Base-by-base conservation (phyloP, 169 alveolate genomes). In the Cryptosporidium meleagridis region DNA sequence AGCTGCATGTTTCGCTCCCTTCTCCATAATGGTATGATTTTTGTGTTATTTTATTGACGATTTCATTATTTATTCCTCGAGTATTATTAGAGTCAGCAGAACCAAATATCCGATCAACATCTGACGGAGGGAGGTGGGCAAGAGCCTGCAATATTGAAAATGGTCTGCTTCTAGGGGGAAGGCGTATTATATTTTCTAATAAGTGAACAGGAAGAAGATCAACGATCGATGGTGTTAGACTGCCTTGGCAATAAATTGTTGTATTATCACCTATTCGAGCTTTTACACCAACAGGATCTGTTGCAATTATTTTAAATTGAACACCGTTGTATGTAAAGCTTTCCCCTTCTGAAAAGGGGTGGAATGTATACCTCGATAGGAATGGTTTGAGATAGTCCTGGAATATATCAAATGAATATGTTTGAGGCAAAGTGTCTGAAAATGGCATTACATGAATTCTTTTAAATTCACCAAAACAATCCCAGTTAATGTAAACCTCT, bases 311-410 rank as follows among this genome's bases (percentile, higher is more conserved):
- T 92, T 92, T 92, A 55, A 92, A 92, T 68, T 92, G 94, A 45
- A 92, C 93, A 12, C 94, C 94, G 53, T 87, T 92, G 71, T 92
- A 92, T 73, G 92, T 87, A 69, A 92, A 92, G 10, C 93, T 92
- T 44, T 92, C 94, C 62, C 92, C 87, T 51, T 87, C 86, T 10
- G 93, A 92, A 80, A 85, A 92, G n/a, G 91, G 85, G 41, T 72
- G 85, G 69, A 92, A 85, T 45, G 91, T 87, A 84, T 92, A 85
- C 53, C 93, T 86, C n/a, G 92, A 92, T 16, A 92, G 61, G 68
- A 87, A 92, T 3, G 94, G 94, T 39, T 86, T 92, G 10, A 92
- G 75, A 53, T 92, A 92, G 44, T 92, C 94, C 55, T 75, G 85
- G 53, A 92, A 92, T 7, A 92, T 53, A 26, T 92, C 91, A 62